These are phyloP conservation scores for Anaeromyces robustus DNA, from an alignment of 192 early-diverging fungal species.

Conservation along the genomic window DNA sequence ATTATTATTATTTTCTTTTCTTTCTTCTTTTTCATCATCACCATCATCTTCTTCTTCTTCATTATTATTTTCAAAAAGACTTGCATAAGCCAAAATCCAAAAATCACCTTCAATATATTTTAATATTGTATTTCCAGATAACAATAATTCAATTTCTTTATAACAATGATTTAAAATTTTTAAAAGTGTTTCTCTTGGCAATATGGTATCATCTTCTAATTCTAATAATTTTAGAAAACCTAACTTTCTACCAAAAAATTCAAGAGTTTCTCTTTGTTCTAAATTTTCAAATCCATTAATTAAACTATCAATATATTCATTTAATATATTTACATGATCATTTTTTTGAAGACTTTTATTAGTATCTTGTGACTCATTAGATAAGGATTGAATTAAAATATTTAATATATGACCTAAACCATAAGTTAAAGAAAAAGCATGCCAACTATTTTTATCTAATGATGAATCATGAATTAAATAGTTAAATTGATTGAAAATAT, in stretches of 20 bases:
- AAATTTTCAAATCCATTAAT: neutral
- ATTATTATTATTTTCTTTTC: neutral
- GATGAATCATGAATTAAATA: neutral
- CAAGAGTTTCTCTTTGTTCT: neutral
- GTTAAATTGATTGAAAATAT: neutral
- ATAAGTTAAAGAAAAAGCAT: neutral
- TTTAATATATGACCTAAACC: neutral
- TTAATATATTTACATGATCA: neutral
- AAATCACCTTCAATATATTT: neutral
- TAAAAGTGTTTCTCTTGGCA: neutral
- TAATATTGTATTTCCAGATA: neutral
- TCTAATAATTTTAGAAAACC: neutral
- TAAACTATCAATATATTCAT: neutral
- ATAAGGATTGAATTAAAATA: neutral
- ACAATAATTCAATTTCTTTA: neutral
- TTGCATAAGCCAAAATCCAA: neutral
- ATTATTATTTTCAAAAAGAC: neutral
- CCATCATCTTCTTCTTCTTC: no score
- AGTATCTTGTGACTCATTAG: neutral
- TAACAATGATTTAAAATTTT: neutral
- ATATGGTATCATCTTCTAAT: neutral
- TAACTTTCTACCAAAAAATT: neutral
- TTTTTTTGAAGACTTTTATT: neutral
- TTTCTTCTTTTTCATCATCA: neutral
- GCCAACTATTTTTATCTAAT: neutral